phyloP scores from a whole-genome alignment of 176 grass and related monocot genomes.

The Stipa capillata region DNA sequence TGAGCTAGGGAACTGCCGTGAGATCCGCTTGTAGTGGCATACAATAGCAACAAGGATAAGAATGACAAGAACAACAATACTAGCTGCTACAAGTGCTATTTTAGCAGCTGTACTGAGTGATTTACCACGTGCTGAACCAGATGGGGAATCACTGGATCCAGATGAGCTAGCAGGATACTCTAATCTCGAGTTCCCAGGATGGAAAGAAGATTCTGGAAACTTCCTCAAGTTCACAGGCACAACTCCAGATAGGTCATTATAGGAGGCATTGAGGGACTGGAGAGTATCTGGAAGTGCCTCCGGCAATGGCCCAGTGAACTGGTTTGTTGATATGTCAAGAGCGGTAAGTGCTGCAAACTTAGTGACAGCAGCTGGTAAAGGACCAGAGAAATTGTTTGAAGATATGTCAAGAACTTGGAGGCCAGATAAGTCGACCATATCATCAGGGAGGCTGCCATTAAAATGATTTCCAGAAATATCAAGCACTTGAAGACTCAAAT shows the following conservation, averaged over 20 bases:
- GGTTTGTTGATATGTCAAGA: constrained; percentile 73
- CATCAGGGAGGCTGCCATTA: constrained; percentile 76
- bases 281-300: constrained; percentile 58
- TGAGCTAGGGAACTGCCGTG: constrained; percentile 47
- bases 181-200: constrained; percentile 87
- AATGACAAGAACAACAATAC: constrained; percentile 62
- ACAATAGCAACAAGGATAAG: constrained; percentile 58
- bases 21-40: constrained; percentile 48
- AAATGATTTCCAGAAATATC: constrained; percentile 82
- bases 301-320: constrained; percentile 71
- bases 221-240: constrained; percentile 83
- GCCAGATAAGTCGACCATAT: constrained; percentile 51
- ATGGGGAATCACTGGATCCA: constrained; percentile 40
- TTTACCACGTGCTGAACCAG: constrained; percentile 34
- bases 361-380: constrained; percentile 50
- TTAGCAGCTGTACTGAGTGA: constrained; percentile 43
- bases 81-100: constrained; percentile 52
- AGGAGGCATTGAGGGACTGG: constrained; percentile 72
- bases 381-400: constrained; percentile 77
- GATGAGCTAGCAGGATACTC: constrained; percentile 53
- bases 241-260: constrained; percentile 87
- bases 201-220: constrained; percentile 97
- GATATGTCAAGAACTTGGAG: constrained; percentile 80
- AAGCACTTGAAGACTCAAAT: constrained; percentile 62
- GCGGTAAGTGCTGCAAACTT: constrained; percentile 61